A percentile compares a stretch with the other conserved stretches of the same genome.
Conservation (phyloP, 352 stramenopile species). For the Globisporangium apiculatum region DNA sequence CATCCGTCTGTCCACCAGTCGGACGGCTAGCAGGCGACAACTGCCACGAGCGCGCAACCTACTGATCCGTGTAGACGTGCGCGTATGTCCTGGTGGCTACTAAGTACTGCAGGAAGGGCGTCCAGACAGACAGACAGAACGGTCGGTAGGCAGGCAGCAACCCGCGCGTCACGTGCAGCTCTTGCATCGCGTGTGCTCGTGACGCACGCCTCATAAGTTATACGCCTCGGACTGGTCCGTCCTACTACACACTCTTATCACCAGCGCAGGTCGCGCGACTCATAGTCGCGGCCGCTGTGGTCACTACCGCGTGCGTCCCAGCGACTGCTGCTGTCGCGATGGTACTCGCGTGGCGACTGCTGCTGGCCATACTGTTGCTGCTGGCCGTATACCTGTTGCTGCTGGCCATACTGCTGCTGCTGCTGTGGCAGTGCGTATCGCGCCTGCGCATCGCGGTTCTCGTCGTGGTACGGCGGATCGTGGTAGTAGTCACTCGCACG, state of each 20-base stretch:
- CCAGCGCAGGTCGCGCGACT: constrained; percentile 6
- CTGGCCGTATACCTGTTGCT: not conserved
- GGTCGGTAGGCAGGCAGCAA: no score
- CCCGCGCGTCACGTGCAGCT: no score
- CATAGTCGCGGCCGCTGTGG: not conserved
- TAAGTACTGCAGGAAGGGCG: no score
- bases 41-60: no score
- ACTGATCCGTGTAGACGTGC: no score
- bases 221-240: no score
- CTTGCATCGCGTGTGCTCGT: not conserved
- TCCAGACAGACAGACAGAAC: no score
- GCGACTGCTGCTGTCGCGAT: constrained; percentile 2
- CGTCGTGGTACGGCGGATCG: constrained; percentile 3
- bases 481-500: constrained; percentile 26
- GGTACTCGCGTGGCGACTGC: not conserved
- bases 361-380: not conserved
- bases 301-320: constrained; percentile 6
- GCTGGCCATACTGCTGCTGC: not conserved
- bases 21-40: no score
- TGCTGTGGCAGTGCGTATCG: constrained; percentile 1
- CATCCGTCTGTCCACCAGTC: not conserved
- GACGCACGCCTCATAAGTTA: not conserved
- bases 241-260: not conserved
- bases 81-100: no score
- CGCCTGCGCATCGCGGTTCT: not conserved